These are phyloP conservation scores for Alternaria conjuncta DNA, from an alignment of 2,329 filamentous ascomycete genomes.

Conservation along the genomic window DNA sequence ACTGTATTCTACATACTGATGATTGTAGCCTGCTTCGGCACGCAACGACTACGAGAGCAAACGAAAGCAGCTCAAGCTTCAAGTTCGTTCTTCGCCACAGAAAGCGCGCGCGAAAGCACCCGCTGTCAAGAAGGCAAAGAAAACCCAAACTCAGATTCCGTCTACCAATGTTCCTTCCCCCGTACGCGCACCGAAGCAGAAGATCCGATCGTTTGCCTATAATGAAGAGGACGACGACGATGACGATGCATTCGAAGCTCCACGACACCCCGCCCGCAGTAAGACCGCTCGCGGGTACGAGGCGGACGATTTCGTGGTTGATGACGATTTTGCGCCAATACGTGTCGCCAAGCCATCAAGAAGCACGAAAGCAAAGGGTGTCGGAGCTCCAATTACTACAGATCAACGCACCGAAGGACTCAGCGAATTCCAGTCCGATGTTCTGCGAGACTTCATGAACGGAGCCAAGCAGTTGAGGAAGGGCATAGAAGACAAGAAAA, in stretches of 20 bases:
- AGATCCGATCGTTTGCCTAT: slow-evolving; percentile 37
- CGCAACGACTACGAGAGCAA: slow-evolving; percentile 53
- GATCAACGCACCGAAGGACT: slow-evolving; percentile 63
- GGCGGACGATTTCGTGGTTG: slow-evolving; percentile 47
- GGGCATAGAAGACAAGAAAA: slow-evolving; percentile 65
- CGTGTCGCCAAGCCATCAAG: slow-evolving; percentile 43
- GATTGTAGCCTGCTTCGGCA: slow-evolving; percentile 51
- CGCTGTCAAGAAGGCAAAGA: slow-evolving; percentile 29
- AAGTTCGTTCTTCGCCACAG: slow-evolving; percentile 59
- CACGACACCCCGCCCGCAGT: slow-evolving; percentile 23
- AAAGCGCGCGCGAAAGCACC: slow-evolving; percentile 40
- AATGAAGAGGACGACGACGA: slow-evolving; percentile 35
- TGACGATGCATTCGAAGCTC: slow-evolving; percentile 33
- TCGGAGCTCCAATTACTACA: slow-evolving; percentile 65
- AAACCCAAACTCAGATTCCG: slow-evolving; percentile 57
- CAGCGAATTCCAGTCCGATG: slow-evolving; percentile 65
- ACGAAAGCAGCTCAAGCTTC: slow-evolving; percentile 55
- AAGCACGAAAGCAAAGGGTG: slow-evolving; percentile 45
- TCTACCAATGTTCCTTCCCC: slow-evolving; percentile 75
- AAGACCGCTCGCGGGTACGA: slow-evolving; percentile 44
- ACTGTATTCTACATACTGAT: slow-evolving; percentile 18
- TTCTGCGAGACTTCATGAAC: slow-evolving; percentile 70
- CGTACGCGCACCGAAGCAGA: slow-evolving; percentile 54
- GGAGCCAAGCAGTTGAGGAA: slow-evolving; percentile 68
- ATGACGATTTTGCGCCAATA: slow-evolving; percentile 56